Base-by-base conservation (phyloP, 139 green algal species). In the Picochlorum sp. region DNA sequence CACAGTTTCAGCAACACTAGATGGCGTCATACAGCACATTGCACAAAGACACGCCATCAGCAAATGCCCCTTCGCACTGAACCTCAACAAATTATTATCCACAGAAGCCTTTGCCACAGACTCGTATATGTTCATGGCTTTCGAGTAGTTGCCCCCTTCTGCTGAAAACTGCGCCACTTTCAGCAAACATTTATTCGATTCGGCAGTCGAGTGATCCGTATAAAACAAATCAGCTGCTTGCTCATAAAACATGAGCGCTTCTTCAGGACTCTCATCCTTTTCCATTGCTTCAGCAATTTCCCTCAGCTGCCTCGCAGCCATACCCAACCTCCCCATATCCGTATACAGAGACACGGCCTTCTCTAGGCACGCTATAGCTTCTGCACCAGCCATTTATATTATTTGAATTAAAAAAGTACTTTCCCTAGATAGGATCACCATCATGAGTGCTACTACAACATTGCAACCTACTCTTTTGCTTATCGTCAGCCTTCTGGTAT, bases 11-110 rank as follows among this genome's bases (percentile, higher is more conserved):
- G 31, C 33, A 26, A 72, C 56, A 3, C 39, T 49, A 9, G 40
- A 33, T 35, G 64, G 44, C 18, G 69, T 54, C 12, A 40, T 69
- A 50, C 61, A 64, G 57, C 45, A 51, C 55, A 98, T 52, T 20
- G 66, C 68, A 77, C 92, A 98, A 59, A 98, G 80, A 44, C 88
- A 90, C 1, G 92, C 86, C 54, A 88, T 82, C 29, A 98, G 77
- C 39, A 98, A 76, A 78, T 98, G 88, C 35, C 84, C 84, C 59
- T 94, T 94, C 6, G 82, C 87, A 24, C n/a, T 39, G 26, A 60
- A 64, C 7, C 43, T 89, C 24, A 98, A 82, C 52, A 98, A 81
- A 77, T 98, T 96, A 81, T 93, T 96, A 41, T 95, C 86, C 44
- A 92, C 60, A 18, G 73, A 74, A 1, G 67, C 51, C 7, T 64